Evolutionary conservation across 2,329 filamentous ascomycete genomes (phyloP), one percentile per base, ranked within the genome.

Genomic region (Plectosphaerella cucumerina): DNA sequence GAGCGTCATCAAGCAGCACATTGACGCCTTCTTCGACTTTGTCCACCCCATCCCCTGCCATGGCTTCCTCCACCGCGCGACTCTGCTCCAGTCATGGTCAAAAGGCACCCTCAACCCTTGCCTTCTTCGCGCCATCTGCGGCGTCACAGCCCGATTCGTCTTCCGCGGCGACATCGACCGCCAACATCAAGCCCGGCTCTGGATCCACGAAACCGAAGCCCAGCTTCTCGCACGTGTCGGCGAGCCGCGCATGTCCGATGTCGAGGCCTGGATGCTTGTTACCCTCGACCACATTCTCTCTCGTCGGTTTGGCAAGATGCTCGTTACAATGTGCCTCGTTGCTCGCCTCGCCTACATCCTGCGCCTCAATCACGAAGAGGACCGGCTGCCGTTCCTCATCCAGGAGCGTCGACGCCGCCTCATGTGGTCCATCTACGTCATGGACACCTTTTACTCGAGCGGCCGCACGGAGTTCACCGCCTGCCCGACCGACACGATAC

Each of bases 401-500:
- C 59, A 57, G 5, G 59, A 61, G 22, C 50, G 56, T 0, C 51
- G 57, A 0, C 31, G 59, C 3, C 45, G 59, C 10, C 34, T 61
- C 2, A 61, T 61, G 58, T 61, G 59, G 59, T 52, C 56, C 0
- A 61, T 60, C 1, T 59, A 56, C 4, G 45, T 48, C 2, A 50
- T 58, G 10, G 52, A 54, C 17, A 54, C 52, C 10, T 33, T 54
- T 0, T 54, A 54, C 47, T 54, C 52, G 4, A 54, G 52, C 15
- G 52, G 52, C 0, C 17, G 50, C 6, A 37, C 46, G 3, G 52
- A 54, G 39, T 54, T 54, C 3, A 54, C 52, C 5, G 50, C 47
- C 8, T 52, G 46, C 3, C 35, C 52, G 0, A 52, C 46, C 5
- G 52, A 54, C 4, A 54, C 50, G 1, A 49, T 54, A 9, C 50